Base-by-base conservation (phyloP, 345 rosid species). In the Citrus medica region DNA sequence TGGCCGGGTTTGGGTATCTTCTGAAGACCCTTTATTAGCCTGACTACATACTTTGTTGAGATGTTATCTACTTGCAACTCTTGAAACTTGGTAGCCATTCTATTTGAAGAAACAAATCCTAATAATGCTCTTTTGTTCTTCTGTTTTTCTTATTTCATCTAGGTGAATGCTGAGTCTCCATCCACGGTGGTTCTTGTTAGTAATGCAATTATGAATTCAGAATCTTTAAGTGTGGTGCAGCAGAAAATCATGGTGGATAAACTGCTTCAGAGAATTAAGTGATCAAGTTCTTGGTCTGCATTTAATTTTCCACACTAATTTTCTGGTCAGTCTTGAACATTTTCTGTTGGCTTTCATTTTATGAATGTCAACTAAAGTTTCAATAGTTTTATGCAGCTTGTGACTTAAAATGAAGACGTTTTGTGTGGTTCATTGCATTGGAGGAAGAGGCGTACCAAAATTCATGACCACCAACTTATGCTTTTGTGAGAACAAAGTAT, bases 211-310 rank as follows among this genome's bases (percentile, higher is more conserved):
- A 88, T 90, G 86, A 91, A 92, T 81, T 90, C 98, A 0, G 98
- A 92, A 82, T 73, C 88, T 19, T 63, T 91, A 77, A 87, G 96
- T 68, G 84, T 78, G 10, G 83, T 86, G 68, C 97, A 93, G 76
- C 98, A 91, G 86, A 88, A 86, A 78, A 91, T 92, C 78, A 88
- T 87, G 94, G 96, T 82, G 68, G 96, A 89, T 72, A 87, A 86
- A 80, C 79, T 95, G 83, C 93, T 92, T 4, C 86, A 88, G 76
- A 92, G 82, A 81, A 85, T 92, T 21, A 85, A 87, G 64, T 86
- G 84, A 81, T 85, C 61, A 78, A 16, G 58, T 76, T 42, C 12
- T 46, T 55, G 25, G 21, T 56, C 38, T 64, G 46, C 46, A 9
- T 27, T 69, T 30, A 64, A 28, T 55, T 68, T 1, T 46, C 40